Evolutionary conservation across 371 early-diverging fungal species (phyloP).

Genomic region (Rhizopus stolonifer): DNA sequence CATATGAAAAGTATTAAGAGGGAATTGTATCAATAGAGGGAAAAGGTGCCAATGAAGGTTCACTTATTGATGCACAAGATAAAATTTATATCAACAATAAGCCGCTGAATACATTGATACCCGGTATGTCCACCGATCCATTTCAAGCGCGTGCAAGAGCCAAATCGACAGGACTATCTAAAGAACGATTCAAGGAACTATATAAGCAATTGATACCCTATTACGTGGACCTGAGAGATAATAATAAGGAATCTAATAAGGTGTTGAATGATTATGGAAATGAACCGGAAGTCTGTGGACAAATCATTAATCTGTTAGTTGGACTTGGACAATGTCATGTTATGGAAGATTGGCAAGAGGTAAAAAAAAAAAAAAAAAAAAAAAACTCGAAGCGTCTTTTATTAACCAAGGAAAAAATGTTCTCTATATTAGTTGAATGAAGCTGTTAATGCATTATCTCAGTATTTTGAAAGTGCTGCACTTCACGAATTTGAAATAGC

Average conservation of each 20-base stretch:
- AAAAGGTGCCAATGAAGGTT: constrained; percentile 9
- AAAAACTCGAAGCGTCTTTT: not conserved
- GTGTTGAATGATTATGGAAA: constrained; percentile 69
- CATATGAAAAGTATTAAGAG: not conserved
- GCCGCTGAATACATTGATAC: constrained; percentile 53
- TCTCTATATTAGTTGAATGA: constrained; percentile 32
- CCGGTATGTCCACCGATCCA: constrained; percentile 58
- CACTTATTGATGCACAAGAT: constrained; percentile 35
- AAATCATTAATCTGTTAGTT: constrained; percentile 59
- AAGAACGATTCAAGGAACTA: constrained; percentile 68
- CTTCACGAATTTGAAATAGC: constrained; percentile 81
- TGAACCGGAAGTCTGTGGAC: constrained; percentile 67
- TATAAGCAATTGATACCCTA: constrained; percentile 68
- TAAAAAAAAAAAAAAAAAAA: constrained; percentile 13
- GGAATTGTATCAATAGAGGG: constrained; percentile 8
- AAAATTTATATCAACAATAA: constrained; percentile 49
- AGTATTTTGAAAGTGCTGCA: constrained; percentile 78
- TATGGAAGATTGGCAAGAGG: constrained; percentile 54
- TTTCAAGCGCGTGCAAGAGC: constrained; percentile 53
- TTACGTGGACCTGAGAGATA: constrained; percentile 68
- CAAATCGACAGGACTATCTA: constrained; percentile 54
- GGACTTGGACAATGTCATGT: constrained; percentile 60
- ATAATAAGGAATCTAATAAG: constrained; percentile 60
- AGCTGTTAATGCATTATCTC: constrained; percentile 65
- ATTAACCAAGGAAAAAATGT: not conserved